Percentiles rank a stretch among this genome's conserved stretches.
Conservation (phyloP, 495 filamentous ascomycete genomes). For the Apiosordaria backusii region DNA sequence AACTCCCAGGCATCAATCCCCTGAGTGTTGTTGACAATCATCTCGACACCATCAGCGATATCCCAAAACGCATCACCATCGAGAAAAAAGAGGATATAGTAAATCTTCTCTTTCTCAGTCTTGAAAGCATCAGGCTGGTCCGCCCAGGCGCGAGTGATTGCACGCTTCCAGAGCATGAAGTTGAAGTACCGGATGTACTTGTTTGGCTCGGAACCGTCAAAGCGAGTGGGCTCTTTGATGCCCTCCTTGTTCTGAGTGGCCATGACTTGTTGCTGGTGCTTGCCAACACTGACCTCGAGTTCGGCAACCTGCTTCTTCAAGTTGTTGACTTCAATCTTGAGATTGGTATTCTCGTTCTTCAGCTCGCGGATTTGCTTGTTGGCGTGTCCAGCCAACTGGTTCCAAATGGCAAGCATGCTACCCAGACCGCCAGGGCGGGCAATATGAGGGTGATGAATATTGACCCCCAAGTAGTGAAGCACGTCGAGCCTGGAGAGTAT, state of each 20-base stretch:
- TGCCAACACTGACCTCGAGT: neutral
- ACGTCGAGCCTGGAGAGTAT: neutral
- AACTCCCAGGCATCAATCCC: neutral
- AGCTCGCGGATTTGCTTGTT: neutral
- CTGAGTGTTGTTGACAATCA: neutral
- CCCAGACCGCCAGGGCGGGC: neutral
- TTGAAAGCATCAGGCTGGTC: neutral
- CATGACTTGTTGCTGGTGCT: neutral
- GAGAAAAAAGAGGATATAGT: neutral
- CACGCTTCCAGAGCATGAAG: neutral
- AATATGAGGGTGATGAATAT: neutral
- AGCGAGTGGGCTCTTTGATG: neutral
- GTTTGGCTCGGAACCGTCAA: neutral
- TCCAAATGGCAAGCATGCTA: neutral
- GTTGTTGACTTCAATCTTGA: neutral
- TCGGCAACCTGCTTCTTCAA: neutral
- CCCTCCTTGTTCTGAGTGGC: neutral
- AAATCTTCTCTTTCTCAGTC: neutral
- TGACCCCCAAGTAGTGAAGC: neutral
- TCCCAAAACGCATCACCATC: neutral
- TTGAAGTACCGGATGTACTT: neutral
- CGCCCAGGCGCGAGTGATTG: neutral
- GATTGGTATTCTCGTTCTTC: neutral
- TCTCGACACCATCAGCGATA: neutral
- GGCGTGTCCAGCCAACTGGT: neutral